Conservation (phyloP, 768 basidiomycete genomes). For the Serpula lacrymans region DNA sequence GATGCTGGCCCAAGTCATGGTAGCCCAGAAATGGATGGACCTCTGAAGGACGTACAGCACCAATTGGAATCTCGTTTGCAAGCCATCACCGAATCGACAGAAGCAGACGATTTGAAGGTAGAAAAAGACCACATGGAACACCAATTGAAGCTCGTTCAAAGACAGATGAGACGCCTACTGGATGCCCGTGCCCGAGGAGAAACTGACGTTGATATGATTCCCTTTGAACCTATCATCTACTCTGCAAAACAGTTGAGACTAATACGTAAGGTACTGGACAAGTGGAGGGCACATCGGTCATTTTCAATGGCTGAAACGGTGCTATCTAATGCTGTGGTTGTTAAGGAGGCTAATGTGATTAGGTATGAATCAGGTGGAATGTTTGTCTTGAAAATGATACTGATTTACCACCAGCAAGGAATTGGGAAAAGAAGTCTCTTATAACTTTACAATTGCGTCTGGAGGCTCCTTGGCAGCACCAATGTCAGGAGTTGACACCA, state of each 20-base stretch:
- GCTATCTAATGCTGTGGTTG: constrained; percentile 74
- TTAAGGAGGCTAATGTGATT: constrained; percentile 95
- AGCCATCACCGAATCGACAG: constrained; percentile 61
- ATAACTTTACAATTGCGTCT: constrained; percentile 91
- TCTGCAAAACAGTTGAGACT: constrained; percentile 77
- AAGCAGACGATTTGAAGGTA: constrained; percentile 82
- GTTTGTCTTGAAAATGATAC: neutral
- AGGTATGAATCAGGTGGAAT: constrained; percentile 56
- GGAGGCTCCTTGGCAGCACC: constrained; percentile 77
- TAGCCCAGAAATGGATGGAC: constrained; percentile 65
- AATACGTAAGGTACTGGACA: constrained; percentile 77
- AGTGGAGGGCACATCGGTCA: constrained; percentile 80
- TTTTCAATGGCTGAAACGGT: constrained; percentile 93
- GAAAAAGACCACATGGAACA: constrained; percentile 94
- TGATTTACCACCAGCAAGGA: constrained; percentile 58
- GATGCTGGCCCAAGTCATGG: constrained; percentile 56
- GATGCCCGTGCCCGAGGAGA: constrained; percentile 79
- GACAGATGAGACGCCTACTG: constrained; percentile 78
- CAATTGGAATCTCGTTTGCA: constrained; percentile 69
- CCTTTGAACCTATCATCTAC: constrained; percentile 81
- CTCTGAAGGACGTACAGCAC: constrained; percentile 67
- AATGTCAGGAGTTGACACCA: constrained; percentile 77
- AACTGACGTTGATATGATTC: constrained; percentile 53
- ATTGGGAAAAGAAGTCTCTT: constrained; percentile 80
- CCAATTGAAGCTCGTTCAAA: constrained; percentile 75